Evolutionary conservation across 805 yeast genomes (phyloP), one percentile per base, ranked within the genome.

Genomic region (Lipomyces lipofer): DNA sequence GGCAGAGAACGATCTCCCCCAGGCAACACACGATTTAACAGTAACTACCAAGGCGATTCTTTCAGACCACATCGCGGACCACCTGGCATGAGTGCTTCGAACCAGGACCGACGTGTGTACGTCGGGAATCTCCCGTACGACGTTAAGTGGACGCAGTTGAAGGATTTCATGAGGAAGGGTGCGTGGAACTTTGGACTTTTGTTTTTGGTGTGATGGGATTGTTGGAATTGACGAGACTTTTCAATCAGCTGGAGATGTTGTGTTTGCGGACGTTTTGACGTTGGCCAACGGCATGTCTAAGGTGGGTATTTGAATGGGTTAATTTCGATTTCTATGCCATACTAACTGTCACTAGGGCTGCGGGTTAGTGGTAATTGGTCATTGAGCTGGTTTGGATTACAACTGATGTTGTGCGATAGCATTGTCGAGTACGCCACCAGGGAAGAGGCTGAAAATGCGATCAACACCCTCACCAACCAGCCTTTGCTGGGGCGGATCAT

Each of bases 231-330:
- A 46, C n/a, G 46, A 38, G 5, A 13, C 47, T 24, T 22, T 27
- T 15, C 15, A 21, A 6, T 33, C 28, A 59, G 78, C 78, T 36
- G 90, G 90, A 42, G 79, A 76, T 27, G 85, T 90, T 50, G 77
- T 84, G 19, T 79, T 88, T 60, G 95, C 96, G 2, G 97, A 90
- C 69, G 84, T 91, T 49, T 85, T 89, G 43, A 83, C 84, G 2
- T 78, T 81, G 57, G 81, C 84, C 63, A 95, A 95, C 52, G 85
- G 85, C 65, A 85, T 89, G 46, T 70, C 66, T 78, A 92, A 72
- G 95, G 95, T 59, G 86, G 85, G 92, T 29, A 15, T 12, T 44
- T n/a, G 15, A 24, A 17, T 24, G n/a, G 32, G 29, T 25, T 19
- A 9, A 19, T 36, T 21, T 22, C 15, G 30, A 28, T 47, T n/a